These are phyloP conservation scores for Mortierella sp. DNA, from an alignment of 371 early-diverging fungal species.

Conservation along the genomic window DNA sequence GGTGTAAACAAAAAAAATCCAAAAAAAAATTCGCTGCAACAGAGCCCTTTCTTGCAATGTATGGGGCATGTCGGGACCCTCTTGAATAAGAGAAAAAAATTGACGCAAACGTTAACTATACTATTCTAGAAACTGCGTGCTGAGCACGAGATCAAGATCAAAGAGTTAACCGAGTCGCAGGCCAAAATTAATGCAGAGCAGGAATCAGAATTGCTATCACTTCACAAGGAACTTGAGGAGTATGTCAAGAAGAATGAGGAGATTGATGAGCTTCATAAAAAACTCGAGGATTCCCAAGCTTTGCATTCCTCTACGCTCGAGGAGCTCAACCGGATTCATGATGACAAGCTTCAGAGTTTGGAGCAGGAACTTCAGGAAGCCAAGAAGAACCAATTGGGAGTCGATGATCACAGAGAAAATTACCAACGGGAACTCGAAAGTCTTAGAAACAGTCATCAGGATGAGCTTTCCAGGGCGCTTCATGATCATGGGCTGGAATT, in stretches of 20 bases:
- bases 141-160: constrained; percentile 50
- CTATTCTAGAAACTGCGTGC: constrained; percentile 42
- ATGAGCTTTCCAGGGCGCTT: constrained; percentile 37
- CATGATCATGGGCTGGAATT: constrained; percentile 38
- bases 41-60: constrained; percentile 3
- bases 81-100: constrained; percentile 2
- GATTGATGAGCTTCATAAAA: constrained; percentile 30
- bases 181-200: constrained; percentile 38
- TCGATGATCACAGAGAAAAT: constrained; percentile 40
- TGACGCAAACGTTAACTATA: neutral
- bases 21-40: neutral
- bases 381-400: constrained; percentile 37
- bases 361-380: constrained; percentile 52
- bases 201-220: constrained; percentile 45
- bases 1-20: neutral
- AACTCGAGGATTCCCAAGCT: constrained; percentile 50
- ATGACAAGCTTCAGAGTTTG: constrained; percentile 49
- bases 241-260: constrained; percentile 42
- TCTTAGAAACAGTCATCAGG: constrained; percentile 36
- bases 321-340: constrained; percentile 51
- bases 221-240: constrained; percentile 47
- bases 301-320: constrained; percentile 48
- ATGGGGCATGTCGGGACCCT: neutral
- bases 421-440: constrained; percentile 49
- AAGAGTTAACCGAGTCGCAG: constrained; percentile 40